Conservation (phyloP, 495 filamentous ascomycete species). For the Penicillium cinerascens region DNA sequence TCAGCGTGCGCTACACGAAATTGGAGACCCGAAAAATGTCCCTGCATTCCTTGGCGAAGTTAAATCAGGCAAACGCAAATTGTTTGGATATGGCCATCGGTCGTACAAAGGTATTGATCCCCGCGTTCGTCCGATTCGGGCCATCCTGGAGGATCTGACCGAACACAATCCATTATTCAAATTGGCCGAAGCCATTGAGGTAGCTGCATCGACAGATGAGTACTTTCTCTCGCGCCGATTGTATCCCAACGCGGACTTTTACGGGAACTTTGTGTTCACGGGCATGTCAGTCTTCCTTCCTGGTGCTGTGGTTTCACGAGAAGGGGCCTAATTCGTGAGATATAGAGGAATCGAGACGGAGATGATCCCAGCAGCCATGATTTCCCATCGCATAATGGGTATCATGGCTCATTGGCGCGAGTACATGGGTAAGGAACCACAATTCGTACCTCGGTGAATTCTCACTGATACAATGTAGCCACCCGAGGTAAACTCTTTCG, state of each 20-base stretch:
- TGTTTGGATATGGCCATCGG: conserved; percentile 61
- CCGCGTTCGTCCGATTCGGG: conserved; percentile 44
- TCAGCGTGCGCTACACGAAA: conserved; percentile 43
- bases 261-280: conserved; percentile 54
- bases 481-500: conserved; percentile 33
- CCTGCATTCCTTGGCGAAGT: conserved; percentile 48
- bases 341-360: conserved; percentile 34
- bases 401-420: conserved; percentile 46
- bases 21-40: conserved; percentile 45
- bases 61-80: conserved; percentile 47
- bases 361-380: conserved; percentile 35
- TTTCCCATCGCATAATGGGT: conserved; percentile 33
- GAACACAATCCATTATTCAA: conserved; percentile 44
- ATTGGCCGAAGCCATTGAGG: conserved; percentile 49
- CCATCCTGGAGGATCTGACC: conserved; percentile 40
- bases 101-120: conserved; percentile 55
- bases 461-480: conserved; percentile 12
- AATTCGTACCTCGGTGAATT: conserved; percentile 8
- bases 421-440: conserved; percentile 29
- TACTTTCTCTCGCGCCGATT: conserved; percentile 49
- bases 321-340: not conserved
- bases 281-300: conserved; percentile 34
- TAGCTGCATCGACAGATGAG: conserved; percentile 45
- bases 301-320: not conserved
- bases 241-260: conserved; percentile 57